Base-by-base conservation (phyloP, 192 early-diverging fungal genomes). In the Allomyces macrogynus region DNA sequence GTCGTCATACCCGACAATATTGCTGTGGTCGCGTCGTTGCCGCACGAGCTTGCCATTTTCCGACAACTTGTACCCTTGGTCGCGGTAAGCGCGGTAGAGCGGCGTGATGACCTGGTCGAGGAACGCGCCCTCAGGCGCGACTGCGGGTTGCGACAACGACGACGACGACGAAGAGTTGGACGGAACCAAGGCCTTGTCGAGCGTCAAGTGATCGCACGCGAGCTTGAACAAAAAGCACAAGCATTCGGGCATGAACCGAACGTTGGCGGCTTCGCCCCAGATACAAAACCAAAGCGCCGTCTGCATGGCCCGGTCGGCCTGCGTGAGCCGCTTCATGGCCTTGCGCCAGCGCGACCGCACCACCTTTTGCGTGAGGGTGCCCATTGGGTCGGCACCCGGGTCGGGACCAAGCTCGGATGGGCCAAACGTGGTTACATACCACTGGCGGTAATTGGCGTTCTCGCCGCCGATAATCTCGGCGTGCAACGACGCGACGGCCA, bases 391-490 rank as follows among this genome's bases (percentile, higher is more conserved):
- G 14, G 42, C 23, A n/a, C 65, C 42, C 10, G 66, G 61, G 60
- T 72, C 76, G 12, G 64, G 64, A 0, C 60, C 60, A 5, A 61
- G 23, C 62, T 81, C 77, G 64, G 80, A 70, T 65, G 86, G 82
- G 24, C 86, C 71, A 67, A 84, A 81, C 10, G 86, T 79, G 26
- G 84, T 85, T 73, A 90, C 88, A 73, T 84, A 90, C 88, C 88
- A 90, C 64, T 82, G 85, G 23, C 86, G 79, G 70, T 88, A 90
- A 75, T 90, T 90, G 66, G 86, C 82, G 63, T 86, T 74, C 67
- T 85, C 84, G 49, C 88, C 88, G 63, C 86, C 88, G 66, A 90
- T 81, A 64, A 84, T 87, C 66, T 90, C 88, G 18, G 85, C 84
- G 68, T 90, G 86, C 16, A 90, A 67, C 54, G 83, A 84, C 25